These are phyloP conservation scores for Thelephora aurantiotincta DNA, from an alignment of 768 basidiomycete genomes.

Conservation along the genomic window DNA sequence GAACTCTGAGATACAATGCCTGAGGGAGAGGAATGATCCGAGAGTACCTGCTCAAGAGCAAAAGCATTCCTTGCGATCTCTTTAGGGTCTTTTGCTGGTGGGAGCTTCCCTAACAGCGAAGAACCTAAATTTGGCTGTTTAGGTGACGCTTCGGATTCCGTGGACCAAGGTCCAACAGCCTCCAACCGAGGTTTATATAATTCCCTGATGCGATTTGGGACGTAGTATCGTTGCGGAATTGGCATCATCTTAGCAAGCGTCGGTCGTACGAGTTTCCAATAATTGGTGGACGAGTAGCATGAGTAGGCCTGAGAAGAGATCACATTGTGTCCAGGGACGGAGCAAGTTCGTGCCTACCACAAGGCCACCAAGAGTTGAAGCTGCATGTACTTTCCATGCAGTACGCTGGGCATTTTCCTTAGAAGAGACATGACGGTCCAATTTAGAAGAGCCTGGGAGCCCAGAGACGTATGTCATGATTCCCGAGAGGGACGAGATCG, in stretches of 20 bases:
- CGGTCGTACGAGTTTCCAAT: conserved; percentile 38
- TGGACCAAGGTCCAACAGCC: conserved; percentile 46
- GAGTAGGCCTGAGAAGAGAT: conserved; percentile 35
- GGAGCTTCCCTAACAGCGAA: neutral
- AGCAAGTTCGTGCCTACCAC: conserved; percentile 34
- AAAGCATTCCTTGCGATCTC: conserved; percentile 37
- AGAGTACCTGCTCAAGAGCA: conserved; percentile 45
- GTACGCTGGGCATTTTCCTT: conserved; percentile 36
- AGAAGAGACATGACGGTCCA: conserved; percentile 33
- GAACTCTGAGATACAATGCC: no score
- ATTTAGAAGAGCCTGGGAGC: conserved; percentile 26
- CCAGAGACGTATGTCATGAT: conserved; percentile 53
- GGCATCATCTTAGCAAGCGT: conserved; percentile 42
- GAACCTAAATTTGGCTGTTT: no score
- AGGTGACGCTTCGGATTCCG: no score
- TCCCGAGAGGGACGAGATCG: conserved; percentile 36
- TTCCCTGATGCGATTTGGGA: conserved; percentile 47
- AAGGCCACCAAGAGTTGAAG: conserved; percentile 53
- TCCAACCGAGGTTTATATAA: conserved; percentile 44
- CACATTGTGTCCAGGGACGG: neutral
- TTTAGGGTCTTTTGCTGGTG: neutral
- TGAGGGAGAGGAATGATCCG: neutral
- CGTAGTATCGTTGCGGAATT: conserved; percentile 62
- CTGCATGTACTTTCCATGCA: conserved; percentile 56
- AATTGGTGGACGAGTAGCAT: conserved; percentile 51